Conservation (phyloP, 441 rosid genomes). For the Adansonia madagascariensis region DNA sequence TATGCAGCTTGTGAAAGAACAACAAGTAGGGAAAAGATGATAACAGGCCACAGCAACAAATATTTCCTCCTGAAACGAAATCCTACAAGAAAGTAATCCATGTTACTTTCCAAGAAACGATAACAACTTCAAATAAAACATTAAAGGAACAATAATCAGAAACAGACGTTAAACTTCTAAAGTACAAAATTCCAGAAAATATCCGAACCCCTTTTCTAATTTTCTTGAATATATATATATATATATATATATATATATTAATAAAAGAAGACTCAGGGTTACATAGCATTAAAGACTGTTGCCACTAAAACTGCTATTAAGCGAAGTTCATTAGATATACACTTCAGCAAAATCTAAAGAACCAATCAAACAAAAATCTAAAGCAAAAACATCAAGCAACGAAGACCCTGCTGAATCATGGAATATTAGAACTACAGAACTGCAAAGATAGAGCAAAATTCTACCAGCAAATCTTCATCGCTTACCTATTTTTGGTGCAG, state of each 20-base stretch:
- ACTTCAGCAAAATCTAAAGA: neutral
- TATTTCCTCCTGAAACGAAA: conserved; percentile 69
- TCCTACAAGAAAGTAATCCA: conserved; percentile 42
- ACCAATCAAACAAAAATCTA: neutral
- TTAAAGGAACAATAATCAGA: neutral
- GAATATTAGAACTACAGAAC: conserved; percentile 9
- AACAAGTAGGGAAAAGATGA: conserved; percentile 68
- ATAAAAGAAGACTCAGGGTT: neutral
- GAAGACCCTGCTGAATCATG: neutral
- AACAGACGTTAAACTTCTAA: neutral
- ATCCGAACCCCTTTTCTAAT: neutral
- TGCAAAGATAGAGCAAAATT: conserved; percentile 13
- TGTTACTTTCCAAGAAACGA: conserved; percentile 26
- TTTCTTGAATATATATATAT: neutral
- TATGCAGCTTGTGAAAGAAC: conserved; percentile 65
- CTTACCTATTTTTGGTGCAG: conserved; percentile 72
- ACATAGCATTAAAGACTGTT: neutral
- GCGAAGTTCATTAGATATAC: neutral
- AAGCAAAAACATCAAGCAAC: neutral
- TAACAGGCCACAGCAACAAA: conserved; percentile 73
- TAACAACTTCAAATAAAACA: conserved; percentile 4
- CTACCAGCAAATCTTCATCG: conserved; percentile 18
- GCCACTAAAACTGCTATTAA: neutral
- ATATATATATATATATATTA: too few relatives aligned
- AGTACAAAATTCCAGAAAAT: conserved; percentile 10